Evolutionary conservation across 1,284 basidiomycete genomes (phyloP).

Genomic region (Puccinia triticina): DNA sequence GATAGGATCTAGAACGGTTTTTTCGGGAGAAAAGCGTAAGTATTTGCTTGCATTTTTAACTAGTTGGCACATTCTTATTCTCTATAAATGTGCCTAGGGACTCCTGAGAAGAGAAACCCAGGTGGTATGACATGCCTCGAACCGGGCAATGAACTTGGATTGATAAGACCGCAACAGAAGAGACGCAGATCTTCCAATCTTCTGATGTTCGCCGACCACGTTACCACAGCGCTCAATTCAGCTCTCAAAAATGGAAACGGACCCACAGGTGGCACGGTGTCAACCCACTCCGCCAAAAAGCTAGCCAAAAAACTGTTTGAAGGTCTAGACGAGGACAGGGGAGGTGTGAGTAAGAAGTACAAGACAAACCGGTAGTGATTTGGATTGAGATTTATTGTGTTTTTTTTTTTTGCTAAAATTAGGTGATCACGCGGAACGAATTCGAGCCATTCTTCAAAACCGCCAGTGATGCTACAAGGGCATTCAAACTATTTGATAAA

Average conservation of each 20-base stretch:
- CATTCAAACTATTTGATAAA: conserved; percentile 77
- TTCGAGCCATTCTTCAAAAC: conserved; percentile 72
- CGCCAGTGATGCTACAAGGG: conserved; percentile 72
- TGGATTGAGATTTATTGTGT: too few relatives aligned
- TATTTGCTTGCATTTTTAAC: too few relatives aligned
- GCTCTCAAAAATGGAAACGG: conserved; percentile 56
- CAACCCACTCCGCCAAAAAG: conserved; percentile 70
- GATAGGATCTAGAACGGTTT: background rate
- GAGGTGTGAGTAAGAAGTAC: too few relatives aligned
- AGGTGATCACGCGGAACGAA: conserved; percentile 29
- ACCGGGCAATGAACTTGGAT: conserved; percentile 21
- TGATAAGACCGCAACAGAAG: conserved; percentile 51
- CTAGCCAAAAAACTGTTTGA: conserved; percentile 75
- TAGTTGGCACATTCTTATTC: background rate
- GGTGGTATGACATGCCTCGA: background rate
- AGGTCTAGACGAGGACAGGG: conserved; percentile 67
- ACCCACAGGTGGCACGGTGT: conserved; percentile 54
- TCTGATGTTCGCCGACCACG: conserved; percentile 23
- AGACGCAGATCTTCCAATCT: conserved; percentile 28
- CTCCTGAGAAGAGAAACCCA: background rate
- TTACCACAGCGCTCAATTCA: conserved; percentile 55
- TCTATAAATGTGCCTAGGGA: background rate
- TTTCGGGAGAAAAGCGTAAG: conserved; percentile 1
- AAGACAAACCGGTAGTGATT: too few relatives aligned
- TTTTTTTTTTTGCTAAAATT: too few relatives aligned